These are phyloP conservation scores for Termitomyces sp. DNA, from an alignment of 768 basidiomycete genomes.

Conservation along the genomic window DNA sequence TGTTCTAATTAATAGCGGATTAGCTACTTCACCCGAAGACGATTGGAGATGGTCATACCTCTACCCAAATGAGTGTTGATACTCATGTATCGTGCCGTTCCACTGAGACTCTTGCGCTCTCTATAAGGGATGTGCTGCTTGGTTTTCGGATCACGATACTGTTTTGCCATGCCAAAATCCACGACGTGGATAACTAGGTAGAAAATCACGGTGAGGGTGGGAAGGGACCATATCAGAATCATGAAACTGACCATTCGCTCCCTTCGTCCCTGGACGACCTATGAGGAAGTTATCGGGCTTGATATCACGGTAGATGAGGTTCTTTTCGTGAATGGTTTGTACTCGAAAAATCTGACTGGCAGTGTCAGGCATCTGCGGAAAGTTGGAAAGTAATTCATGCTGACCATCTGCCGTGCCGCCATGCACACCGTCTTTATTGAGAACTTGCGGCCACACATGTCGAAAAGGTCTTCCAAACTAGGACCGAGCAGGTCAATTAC, in stretches of 20 bases:
- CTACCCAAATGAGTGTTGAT: conserved; percentile 98
- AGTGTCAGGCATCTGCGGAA: conserved; percentile 6
- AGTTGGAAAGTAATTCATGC: conserved; percentile 16
- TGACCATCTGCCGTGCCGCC: conserved; percentile 96
- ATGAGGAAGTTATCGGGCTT: conserved; percentile 99
- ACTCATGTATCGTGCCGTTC: conserved; percentile 99
- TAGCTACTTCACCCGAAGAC: conserved; percentile 5
- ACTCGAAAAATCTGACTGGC: conserved; percentile 76
- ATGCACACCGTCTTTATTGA: conserved; percentile 98
- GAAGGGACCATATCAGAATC: not conserved
- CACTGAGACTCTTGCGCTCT: conserved; percentile 94
- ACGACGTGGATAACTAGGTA: conserved; percentile 81
- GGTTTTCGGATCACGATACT: conserved; percentile 98
- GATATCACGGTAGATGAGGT: conserved; percentile 98
- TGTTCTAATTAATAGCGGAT: conserved; percentile 48
- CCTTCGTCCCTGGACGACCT: conserved; percentile 90
- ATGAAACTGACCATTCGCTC: conserved; percentile 60
- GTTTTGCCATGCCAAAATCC: conserved; percentile 99
- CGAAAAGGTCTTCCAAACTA: conserved; percentile 95
- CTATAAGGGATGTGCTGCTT: conserved; percentile 99
- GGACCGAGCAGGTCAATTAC: conserved; percentile 98
- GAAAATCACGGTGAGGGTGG: conserved; percentile 6
- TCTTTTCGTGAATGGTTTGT: conserved; percentile 99
- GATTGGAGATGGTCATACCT: conserved; percentile 44
- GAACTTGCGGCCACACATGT: conserved; percentile 98